Evolutionary conservation across 352 stramenopile genomes (phyloP).

Genomic region (Phytopythium ostracodes): DNA sequence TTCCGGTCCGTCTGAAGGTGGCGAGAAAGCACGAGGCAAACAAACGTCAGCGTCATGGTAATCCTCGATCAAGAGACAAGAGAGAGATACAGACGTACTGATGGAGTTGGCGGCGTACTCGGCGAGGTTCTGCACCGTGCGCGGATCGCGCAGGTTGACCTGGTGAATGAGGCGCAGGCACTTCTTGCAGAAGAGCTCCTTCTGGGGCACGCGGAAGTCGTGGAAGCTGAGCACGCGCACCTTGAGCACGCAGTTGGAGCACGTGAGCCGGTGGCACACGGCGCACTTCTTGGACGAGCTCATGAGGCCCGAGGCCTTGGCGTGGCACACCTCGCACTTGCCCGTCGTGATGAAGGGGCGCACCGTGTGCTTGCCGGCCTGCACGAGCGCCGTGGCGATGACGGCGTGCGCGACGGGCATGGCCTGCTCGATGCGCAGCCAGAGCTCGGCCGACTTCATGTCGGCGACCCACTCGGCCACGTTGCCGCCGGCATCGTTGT

Average conservation of each 20-base stretch:
- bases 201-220: constrained; percentile 48
- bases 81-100: constrained; percentile 14
- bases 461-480: constrained; percentile 70
- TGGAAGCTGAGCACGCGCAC: constrained; percentile 54
- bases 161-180: constrained; percentile 60
- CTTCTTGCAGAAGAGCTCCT: constrained; percentile 66
- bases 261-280: constrained; percentile 61
- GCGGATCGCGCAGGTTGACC: constrained; percentile 51
- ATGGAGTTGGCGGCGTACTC: constrained; percentile 35
- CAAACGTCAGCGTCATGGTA: constrained; percentile 5
- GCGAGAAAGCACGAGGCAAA: neutral
- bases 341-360: constrained; percentile 25
- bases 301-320: constrained; percentile 54
- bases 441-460: constrained; percentile 70
- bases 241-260: constrained; percentile 56
- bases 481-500: constrained; percentile 64
- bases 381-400: constrained; percentile 53
- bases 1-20: constrained; percentile 11
- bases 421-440: constrained; percentile 59
- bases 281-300: constrained; percentile 55
- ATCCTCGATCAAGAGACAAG: constrained; percentile 1
- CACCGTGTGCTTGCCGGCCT: constrained; percentile 33
- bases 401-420: constrained; percentile 44
- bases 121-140: constrained; percentile 35
- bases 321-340: constrained; percentile 60